These are phyloP conservation scores for Oryza glumipatula DNA, from an alignment of 176 grass and related monocot genomes.

Conservation along the genomic window DNA sequence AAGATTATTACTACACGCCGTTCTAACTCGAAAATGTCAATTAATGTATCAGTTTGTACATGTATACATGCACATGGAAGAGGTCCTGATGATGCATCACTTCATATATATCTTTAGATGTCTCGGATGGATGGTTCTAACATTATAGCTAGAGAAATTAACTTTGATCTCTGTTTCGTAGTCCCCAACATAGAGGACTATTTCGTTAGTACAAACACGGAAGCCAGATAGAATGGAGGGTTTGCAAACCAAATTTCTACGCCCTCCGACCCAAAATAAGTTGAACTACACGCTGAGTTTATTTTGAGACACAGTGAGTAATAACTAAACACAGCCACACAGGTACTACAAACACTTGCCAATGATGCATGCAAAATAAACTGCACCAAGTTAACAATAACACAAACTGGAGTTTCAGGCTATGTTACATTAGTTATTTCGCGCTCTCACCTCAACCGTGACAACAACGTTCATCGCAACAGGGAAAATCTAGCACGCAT, in stretches of 20 bases:
- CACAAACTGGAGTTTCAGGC: slow-evolving; percentile 2
- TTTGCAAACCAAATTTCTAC: neutral
- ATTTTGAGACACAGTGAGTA: no score
- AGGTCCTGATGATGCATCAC: neutral
- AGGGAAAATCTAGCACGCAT: slow-evolving; percentile 20
- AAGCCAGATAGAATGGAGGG: no score
- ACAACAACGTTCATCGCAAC: neutral
- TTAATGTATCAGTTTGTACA: neutral
- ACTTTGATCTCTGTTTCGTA: neutral
- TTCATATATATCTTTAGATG: neutral
- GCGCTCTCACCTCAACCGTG: slow-evolving; percentile 14
- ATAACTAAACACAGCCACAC: neutral
- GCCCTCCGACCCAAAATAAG: no score
- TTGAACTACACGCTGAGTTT: no score
- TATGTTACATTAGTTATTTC: slow-evolving; percentile 26
- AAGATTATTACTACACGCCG: neutral
- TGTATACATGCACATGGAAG: neutral
- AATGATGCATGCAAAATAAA: slow-evolving; percentile 29
- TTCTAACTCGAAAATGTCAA: neutral
- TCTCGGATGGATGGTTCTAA: neutral
- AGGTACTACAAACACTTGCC: neutral
- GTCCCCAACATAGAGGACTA: no score
- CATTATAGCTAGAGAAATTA: neutral
- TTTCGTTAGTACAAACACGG: neutral
- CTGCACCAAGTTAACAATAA: slow-evolving; percentile 6